Conservation (phyloP, 106 monocot genomes). For the Acorus gramineus region DNA sequence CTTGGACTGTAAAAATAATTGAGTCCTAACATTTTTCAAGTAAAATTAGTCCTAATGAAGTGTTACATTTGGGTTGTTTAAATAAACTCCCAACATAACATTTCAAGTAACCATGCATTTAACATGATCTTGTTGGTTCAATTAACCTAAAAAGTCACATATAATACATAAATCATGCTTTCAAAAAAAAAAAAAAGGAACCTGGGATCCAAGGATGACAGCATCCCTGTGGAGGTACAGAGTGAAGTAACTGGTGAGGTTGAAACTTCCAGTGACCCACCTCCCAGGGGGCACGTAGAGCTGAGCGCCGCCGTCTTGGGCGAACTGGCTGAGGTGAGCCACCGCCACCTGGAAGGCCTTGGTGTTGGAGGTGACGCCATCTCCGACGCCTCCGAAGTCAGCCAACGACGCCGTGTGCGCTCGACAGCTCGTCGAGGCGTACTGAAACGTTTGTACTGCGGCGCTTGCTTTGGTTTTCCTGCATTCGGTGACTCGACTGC, state of each 20-base stretch:
- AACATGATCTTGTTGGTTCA: too few species aligned
- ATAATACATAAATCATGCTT: too few species aligned
- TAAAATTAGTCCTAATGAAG: too few species aligned
- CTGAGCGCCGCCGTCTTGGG: constrained; percentile 33
- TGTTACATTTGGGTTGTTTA: too few species aligned
- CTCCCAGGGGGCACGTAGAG: constrained; percentile 49
- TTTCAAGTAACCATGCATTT: too few species aligned
- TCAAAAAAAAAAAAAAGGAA: background rate
- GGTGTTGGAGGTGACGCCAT: constrained; percentile 78
- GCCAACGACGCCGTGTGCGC: constrained; percentile 42
- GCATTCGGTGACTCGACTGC: too few species aligned
- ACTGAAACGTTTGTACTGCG: too few species aligned
- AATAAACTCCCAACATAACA: too few species aligned
- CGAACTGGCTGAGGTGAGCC: constrained; percentile 23
- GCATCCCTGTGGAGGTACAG: constrained; percentile 58
- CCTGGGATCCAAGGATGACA: constrained; percentile 53
- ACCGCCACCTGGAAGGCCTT: constrained; percentile 47
- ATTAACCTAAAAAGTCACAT: too few species aligned
- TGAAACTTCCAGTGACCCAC: constrained; percentile 65
- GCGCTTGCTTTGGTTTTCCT: too few species aligned
- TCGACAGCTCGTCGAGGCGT: constrained; percentile 34
- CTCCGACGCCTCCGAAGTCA: constrained; percentile 84
- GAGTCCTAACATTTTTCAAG: too few species aligned
- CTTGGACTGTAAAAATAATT: too few species aligned
- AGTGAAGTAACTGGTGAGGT: constrained; percentile 53